phyloP scores from a whole-genome alignment of 2,329 filamentous ascomycete genomes.

The Xylariales sp. region DNA sequence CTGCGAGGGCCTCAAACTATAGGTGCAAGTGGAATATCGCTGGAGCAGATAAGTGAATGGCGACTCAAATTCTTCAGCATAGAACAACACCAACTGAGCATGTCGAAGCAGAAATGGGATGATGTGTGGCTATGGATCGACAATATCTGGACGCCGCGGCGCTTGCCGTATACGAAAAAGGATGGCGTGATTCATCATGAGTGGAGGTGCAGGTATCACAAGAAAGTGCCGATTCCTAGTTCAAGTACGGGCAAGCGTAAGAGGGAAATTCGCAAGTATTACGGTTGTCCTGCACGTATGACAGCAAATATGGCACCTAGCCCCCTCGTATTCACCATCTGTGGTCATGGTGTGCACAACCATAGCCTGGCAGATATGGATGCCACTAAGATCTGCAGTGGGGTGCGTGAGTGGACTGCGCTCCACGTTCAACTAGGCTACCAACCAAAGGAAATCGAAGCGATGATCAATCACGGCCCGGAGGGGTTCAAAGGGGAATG shows the following conservation, averaged over 20 bases:
- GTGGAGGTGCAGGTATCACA: constrained; percentile 8
- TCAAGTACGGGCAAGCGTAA: constrained; percentile 7
- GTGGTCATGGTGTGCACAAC: constrained; percentile 5
- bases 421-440: constrained; percentile 6
- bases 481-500: not conserved
- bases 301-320: constrained; percentile 2
- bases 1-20: no score
- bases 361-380: constrained; percentile 5
- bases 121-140: constrained; percentile 8
- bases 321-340: not conserved
- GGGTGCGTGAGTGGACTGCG: constrained; percentile 5
- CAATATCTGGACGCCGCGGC: constrained; percentile 7
- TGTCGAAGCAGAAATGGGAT: constrained; percentile 6
- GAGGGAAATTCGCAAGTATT: constrained; percentile 6
- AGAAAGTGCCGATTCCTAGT: not conserved
- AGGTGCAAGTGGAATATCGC: no score
- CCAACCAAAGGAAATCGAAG: constrained; percentile 7
- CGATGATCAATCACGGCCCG: constrained; percentile 2
- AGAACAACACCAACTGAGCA: not conserved
- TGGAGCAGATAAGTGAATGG: constrained; percentile 6
- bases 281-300: constrained; percentile 4
- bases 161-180: constrained; percentile 4
- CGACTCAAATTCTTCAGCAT: constrained; percentile 6
- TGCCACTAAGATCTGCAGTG: constrained; percentile 6
- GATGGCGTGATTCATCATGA: constrained; percentile 2